Conservation (phyloP, 441 rosid genomes). For the Euphorbia schlechtendalii region DNA sequence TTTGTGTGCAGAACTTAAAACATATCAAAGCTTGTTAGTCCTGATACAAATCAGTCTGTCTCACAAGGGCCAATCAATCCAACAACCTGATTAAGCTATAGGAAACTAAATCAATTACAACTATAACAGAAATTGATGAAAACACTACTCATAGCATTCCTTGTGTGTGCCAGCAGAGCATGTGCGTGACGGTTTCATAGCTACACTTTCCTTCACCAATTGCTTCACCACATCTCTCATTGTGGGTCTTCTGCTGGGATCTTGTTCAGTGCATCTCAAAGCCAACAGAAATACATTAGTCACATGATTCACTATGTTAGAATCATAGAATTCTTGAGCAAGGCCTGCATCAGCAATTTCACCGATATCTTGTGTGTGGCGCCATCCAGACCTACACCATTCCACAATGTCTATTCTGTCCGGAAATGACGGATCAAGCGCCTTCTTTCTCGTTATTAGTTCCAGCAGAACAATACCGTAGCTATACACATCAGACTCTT, state of each 20-base stretch:
- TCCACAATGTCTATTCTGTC: conserved; percentile 41
- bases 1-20: too few species aligned
- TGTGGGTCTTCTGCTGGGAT: conserved; percentile 50
- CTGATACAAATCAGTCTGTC: too few species aligned
- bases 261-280: conserved; percentile 29
- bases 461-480: conserved; percentile 71
- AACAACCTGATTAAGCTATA: too few species aligned
- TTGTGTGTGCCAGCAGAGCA: neutral
- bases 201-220: conserved; percentile 26
- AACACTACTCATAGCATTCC: too few species aligned
- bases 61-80: too few species aligned
- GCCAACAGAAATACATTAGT: conserved; percentile 9
- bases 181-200: neutral
- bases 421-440: conserved; percentile 41
- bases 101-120: too few species aligned
- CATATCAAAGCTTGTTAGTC: too few species aligned
- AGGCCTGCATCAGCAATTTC: conserved; percentile 43
- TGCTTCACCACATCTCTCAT: conserved; percentile 72
- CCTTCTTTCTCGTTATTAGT: conserved; percentile 57
- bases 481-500: conserved; percentile 72
- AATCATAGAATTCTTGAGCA: conserved; percentile 37
- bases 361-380: conserved; percentile 27
- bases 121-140: too few species aligned
- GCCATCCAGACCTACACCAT: conserved; percentile 44
- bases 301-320: conserved; percentile 8